These are phyloP conservation scores for Porcisia deanei DNA, from an alignment of 208 protist species.

Conservation along the genomic window DNA sequence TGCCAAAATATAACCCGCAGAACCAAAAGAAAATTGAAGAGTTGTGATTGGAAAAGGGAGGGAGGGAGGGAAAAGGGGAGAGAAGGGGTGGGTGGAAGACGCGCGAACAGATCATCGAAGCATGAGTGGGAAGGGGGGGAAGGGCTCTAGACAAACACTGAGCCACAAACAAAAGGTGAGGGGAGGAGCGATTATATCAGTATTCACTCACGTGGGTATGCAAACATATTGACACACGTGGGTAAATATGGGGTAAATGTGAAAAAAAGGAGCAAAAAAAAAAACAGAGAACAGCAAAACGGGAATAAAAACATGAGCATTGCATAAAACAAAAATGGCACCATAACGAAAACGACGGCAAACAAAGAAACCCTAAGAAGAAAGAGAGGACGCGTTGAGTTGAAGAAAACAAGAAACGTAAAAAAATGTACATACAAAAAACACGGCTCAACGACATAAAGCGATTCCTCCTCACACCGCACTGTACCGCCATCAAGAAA, in stretches of 20 bases:
- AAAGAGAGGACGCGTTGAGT: not conserved
- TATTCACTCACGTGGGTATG: too few relatives aligned
- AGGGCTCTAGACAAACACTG: too few relatives aligned
- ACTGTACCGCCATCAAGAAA: too few relatives aligned
- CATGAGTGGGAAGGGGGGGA: not conserved
- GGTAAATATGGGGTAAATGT: constrained; percentile 9
- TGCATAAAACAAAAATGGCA: not conserved
- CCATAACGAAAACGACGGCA: not conserved
- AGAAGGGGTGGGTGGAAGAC: not conserved
- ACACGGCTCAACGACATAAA: not conserved
- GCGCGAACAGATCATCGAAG: not conserved
- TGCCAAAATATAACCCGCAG: not conserved
- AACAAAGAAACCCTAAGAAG: too few relatives aligned
- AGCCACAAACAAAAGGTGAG: not conserved
- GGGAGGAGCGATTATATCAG: not conserved
- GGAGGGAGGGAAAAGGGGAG: not conserved
- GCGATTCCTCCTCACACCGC: not conserved
- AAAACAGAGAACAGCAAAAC: not conserved
- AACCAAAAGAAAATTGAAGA: not conserved
- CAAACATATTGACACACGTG: not conserved
- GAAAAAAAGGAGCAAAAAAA: not conserved
- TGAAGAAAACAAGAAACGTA: not conserved
- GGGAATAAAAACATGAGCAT: not conserved
- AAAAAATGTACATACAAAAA: constrained; percentile 23
- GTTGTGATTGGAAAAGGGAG: not conserved